phyloP scores from a whole-genome alignment of 768 basidiomycete species.

The Termitomyces sp. region DNA sequence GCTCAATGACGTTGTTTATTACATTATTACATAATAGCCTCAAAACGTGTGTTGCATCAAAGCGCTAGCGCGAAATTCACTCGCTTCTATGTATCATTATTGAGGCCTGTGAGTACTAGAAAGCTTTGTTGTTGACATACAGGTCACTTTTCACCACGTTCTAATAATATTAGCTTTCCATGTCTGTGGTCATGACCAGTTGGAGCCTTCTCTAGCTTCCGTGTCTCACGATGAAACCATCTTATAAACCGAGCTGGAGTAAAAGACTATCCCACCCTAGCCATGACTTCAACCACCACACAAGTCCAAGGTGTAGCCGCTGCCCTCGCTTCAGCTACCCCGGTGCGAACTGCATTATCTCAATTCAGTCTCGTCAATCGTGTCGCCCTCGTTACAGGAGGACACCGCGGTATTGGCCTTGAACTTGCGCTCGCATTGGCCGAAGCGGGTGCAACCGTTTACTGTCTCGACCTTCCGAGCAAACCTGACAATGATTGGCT shows the following conservation, averaged over 20 bases:
- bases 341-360: conserved; percentile 11
- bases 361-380: conserved; percentile 42
- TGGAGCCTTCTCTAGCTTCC: background rate
- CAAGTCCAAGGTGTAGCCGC: conserved; percentile 18
- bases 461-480: conserved; percentile 59
- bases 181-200: background rate
- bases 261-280: background rate
- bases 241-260: background rate
- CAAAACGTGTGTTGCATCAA: too few species aligned
- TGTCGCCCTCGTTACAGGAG: conserved; percentile 51
- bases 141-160: background rate
- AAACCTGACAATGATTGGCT: conserved; percentile 47
- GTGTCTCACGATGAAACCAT: conserved; percentile 4
- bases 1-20: too few species aligned
- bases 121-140: background rate
- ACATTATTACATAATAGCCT: too few species aligned
- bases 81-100: too few species aligned
- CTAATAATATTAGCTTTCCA: background rate
- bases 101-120: too few species aligned
- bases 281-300: conserved; percentile 1
- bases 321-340: conserved; percentile 15
- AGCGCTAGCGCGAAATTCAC: too few species aligned
- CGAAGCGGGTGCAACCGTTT: conserved; percentile 32
- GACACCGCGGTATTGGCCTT: conserved; percentile 59
- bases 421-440: conserved; percentile 23